Evolutionary conservation across 805 yeast species (phyloP).

Genomic region (Suhomyces faveliae): DNA sequence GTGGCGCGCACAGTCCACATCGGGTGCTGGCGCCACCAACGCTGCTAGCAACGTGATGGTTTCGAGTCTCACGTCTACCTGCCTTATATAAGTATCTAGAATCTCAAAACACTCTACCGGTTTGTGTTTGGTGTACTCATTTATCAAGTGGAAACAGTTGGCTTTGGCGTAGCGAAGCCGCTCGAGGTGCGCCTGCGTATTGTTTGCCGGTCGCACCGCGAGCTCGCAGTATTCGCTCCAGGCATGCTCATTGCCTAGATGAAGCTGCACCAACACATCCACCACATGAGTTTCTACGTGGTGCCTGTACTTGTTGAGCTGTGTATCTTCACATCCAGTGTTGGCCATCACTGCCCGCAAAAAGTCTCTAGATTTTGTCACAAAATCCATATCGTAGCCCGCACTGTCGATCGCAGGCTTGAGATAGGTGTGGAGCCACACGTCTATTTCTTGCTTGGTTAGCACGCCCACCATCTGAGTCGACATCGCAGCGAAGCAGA

Average conservation of each 20-base stretch:
- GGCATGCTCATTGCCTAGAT: background rate
- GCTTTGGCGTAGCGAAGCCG: slow-evolving; percentile 46
- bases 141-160: slow-evolving; percentile 43
- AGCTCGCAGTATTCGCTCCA: slow-evolving; percentile 9
- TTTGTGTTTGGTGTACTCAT: slow-evolving; percentile 41
- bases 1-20: slow-evolving; percentile 21
- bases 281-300: slow-evolving; percentile 22
- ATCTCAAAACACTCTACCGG: slow-evolving; percentile 36
- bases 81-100: slow-evolving; percentile 33
- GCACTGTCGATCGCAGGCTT: slow-evolving; percentile 59
- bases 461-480: slow-evolving; percentile 32
- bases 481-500: slow-evolving; percentile 39
- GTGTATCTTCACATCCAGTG: slow-evolving; percentile 20
- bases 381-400: slow-evolving; percentile 44
- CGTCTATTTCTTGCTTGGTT: slow-evolving; percentile 27
- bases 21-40: slow-evolving; percentile 28
- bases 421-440: slow-evolving; percentile 52
- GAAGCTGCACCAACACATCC: slow-evolving; percentile 22
- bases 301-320: slow-evolving; percentile 17
- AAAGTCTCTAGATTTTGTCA: slow-evolving; percentile 29
- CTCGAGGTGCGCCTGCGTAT: slow-evolving; percentile 44
- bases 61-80: slow-evolving; percentile 18
- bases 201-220: slow-evolving; percentile 15
- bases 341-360: slow-evolving; percentile 19
- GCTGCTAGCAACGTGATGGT: slow-evolving; percentile 37